These are phyloP conservation scores for Vigna reflexopilosa DNA, from an alignment of 306 rosid genomes.

Conservation along the genomic window DNA sequence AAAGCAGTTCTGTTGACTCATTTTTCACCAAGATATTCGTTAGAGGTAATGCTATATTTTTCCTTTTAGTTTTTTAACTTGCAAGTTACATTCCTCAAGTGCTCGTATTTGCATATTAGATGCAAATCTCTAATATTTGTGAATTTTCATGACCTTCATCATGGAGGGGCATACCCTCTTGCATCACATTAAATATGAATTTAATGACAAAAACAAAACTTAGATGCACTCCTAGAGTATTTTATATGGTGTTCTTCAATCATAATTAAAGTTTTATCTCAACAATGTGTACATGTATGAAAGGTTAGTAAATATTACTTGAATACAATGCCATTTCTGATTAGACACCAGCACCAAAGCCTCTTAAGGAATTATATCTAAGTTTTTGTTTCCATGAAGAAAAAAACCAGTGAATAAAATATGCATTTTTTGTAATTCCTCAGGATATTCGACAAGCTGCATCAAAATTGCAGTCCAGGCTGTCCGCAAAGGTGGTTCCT, in stretches of 20 bases:
- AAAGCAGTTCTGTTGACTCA: slow-evolving; percentile 89
- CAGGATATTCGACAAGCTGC: slow-evolving; percentile 91
- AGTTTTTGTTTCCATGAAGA: background rate
- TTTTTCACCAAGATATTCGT: slow-evolving; percentile 87
- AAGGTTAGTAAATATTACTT: background rate
- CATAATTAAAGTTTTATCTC: background rate
- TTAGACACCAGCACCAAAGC: background rate
- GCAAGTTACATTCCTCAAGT: background rate
- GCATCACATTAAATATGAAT: background rate
- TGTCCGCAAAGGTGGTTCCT: slow-evolving; percentile 83
- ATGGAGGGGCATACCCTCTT: background rate
- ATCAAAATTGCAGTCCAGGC: slow-evolving; percentile 76
- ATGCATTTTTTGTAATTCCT: slow-evolving; percentile 20
- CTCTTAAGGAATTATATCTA: background rate
- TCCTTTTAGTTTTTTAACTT: slow-evolving; percentile 11
- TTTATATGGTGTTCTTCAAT: background rate
- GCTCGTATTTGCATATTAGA: background rate
- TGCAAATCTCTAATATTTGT: slow-evolving; percentile 16
- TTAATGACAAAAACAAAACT: background rate
- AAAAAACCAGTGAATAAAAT: slow-evolving; percentile 20
- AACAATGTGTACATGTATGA: background rate
- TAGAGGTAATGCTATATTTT: slow-evolving; percentile 70
- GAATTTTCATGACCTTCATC: background rate
- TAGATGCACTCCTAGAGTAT: too few relatives aligned
- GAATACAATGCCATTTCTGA: background rate